Evolutionary conservation across 2,329 filamentous ascomycete genomes (phyloP).

Genomic region (Fusarium cyanostomum): DNA sequence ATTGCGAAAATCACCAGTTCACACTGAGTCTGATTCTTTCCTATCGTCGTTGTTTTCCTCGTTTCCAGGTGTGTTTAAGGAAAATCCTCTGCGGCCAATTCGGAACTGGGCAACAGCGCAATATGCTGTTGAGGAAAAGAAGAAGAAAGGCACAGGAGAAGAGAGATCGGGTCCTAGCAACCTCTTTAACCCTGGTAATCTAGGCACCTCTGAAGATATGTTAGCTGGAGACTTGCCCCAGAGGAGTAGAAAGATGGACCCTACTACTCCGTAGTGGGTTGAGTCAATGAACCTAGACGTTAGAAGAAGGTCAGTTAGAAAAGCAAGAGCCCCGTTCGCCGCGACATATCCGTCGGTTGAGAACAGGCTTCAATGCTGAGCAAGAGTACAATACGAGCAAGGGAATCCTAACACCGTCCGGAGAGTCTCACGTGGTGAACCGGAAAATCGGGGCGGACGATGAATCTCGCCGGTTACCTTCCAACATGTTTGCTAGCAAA

Average conservation of each 20-base stretch:
- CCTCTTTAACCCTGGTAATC: conserved; percentile 16
- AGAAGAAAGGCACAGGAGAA: neutral
- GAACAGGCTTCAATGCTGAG: neutral
- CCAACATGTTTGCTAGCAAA: neutral
- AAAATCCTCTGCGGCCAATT: neutral
- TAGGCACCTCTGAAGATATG: conserved; percentile 28
- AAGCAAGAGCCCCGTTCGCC: conserved; percentile 8
- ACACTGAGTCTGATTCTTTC: neutral
- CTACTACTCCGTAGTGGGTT: conserved; percentile 20
- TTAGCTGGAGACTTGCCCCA: conserved; percentile 23
- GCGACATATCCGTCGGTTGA: conserved; percentile 1
- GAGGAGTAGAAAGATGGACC: conserved; percentile 20
- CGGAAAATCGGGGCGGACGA: neutral
- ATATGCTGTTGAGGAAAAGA: neutral
- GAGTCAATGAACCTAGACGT: conserved; percentile 23
- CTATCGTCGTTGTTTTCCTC: neutral
- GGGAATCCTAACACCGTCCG: neutral
- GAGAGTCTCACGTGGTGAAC: neutral
- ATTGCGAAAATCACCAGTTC: conserved; percentile 19
- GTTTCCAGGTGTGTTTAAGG: neutral
- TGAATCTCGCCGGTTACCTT: neutral
- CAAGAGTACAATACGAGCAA: neutral
- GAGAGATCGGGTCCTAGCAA: conserved; percentile 5
- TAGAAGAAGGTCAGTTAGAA: conserved; percentile 14
- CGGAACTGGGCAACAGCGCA: neutral